Percentiles rank a stretch among this genome's conserved stretches.
Evolutionary conservation across 2,329 filamentous ascomycete genomes (phyloP).

Genomic region (Chrysoporthe austroafricana): DNA sequence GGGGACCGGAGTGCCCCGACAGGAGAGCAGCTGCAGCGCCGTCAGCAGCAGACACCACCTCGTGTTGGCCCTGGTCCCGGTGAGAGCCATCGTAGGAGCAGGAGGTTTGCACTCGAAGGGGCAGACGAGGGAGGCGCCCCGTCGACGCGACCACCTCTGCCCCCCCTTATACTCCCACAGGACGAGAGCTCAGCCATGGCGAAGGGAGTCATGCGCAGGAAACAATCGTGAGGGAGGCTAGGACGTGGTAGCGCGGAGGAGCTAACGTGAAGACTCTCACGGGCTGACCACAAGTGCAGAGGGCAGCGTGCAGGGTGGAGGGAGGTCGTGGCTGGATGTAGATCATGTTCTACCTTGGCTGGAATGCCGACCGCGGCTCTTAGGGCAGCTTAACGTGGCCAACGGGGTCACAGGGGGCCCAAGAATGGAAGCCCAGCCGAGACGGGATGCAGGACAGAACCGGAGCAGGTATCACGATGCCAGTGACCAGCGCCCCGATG

Average conservation of each 20-base stretch:
- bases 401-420: constrained; percentile 5
- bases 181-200: constrained; percentile 3
- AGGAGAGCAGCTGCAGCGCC: constrained; percentile 23
- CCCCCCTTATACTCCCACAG: background rate
- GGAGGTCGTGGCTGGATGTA: background rate
- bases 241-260: background rate
- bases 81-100: constrained; percentile 6
- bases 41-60: constrained; percentile 25
- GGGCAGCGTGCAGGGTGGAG: background rate
- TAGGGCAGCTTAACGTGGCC: background rate
- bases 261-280: background rate
- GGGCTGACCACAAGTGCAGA: background rate
- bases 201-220: constrained; percentile 4
- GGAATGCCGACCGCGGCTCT: constrained; percentile 10
- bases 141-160: background rate
- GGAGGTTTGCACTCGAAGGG: background rate
- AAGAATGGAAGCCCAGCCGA: background rate
- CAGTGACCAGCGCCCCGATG: background rate
- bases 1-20: constrained; percentile 9
- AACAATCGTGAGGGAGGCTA: constrained; percentile 18
- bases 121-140: too few relatives aligned
- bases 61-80: constrained; percentile 21
- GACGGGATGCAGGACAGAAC: background rate
- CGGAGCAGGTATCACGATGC: background rate
- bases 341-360: constrained; percentile 12